phyloP scores from a whole-genome alignment of 352 stramenopile species.

The Pythium vanterpoolii region DNA sequence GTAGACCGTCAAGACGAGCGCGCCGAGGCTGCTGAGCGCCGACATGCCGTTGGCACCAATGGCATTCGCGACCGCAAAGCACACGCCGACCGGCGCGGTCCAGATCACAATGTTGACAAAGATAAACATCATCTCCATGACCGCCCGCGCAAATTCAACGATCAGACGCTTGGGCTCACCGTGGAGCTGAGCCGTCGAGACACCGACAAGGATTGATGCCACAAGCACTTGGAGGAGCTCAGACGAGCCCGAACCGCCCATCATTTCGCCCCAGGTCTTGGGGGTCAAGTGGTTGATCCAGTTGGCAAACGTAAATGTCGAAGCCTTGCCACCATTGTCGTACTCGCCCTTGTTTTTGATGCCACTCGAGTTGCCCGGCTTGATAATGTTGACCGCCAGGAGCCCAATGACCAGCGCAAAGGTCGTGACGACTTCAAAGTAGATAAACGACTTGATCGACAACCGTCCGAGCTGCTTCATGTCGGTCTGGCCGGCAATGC shows the following conservation, averaged over 20 bases:
- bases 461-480: conserved; percentile 58
- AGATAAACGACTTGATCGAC: conserved; percentile 53
- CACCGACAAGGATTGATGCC: conserved; percentile 39
- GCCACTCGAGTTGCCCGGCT: conserved; percentile 41
- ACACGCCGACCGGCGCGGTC: conserved; percentile 53
- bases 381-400: conserved; percentile 48
- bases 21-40: conserved; percentile 32
- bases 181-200: conserved; percentile 32
- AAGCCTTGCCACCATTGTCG: conserved; percentile 19
- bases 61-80: conserved; percentile 48
- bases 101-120: conserved; percentile 68
- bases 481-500: conserved; percentile 52
- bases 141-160: conserved; percentile 34
- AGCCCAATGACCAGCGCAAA: conserved; percentile 47
- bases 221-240: conserved; percentile 59
- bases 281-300: conserved; percentile 62
- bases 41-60: conserved; percentile 50
- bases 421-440: conserved; percentile 58
- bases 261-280: conserved; percentile 72
- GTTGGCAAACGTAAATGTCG: conserved; percentile 39
- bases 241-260: conserved; percentile 49
- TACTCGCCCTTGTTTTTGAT: conserved; percentile 32
- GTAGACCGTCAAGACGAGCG: conserved; percentile 46
- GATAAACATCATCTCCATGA: conserved; percentile 71
- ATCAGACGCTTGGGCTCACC: conserved; percentile 41